Conservation (phyloP, 2,329 filamentous ascomycete species). For the Pseudogymnoascus destructans region DNA sequence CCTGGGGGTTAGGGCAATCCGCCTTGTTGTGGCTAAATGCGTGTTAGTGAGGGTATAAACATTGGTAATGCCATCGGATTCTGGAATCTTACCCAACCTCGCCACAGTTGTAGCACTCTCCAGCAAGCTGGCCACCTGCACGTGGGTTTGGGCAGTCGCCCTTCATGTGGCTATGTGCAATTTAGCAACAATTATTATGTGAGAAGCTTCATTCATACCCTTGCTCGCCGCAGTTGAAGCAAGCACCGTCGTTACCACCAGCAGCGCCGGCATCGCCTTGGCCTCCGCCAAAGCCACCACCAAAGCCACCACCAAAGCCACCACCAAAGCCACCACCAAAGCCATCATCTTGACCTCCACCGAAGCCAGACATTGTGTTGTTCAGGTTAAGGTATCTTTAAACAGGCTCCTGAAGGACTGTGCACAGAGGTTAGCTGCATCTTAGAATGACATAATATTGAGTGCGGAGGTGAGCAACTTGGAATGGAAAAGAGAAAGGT, state of each 20-base stretch:
- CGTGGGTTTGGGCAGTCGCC: constrained; percentile 19
- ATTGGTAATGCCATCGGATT: constrained; percentile 25
- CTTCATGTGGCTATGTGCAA: constrained; percentile 13
- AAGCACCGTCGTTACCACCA: constrained; percentile 32
- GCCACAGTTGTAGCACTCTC: constrained; percentile 41
- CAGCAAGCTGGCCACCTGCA: constrained; percentile 16
- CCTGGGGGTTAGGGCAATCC: constrained; percentile 45
- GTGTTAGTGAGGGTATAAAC: constrained; percentile 10
- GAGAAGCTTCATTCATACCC: constrained; percentile 28
- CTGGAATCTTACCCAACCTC: constrained; percentile 38
- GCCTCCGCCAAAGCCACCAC: constrained; percentile 9
- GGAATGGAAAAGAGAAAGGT: neutral
- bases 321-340: constrained; percentile 9
- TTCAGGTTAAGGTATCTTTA: neutral
- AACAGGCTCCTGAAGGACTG: neutral
- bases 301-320: constrained; percentile 12
- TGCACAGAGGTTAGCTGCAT: neutral
- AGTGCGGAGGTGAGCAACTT: neutral
- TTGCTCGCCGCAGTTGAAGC: constrained; percentile 46
- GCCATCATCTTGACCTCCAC: no score
- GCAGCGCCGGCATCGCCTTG: constrained; percentile 10
- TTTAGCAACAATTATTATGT: neutral
- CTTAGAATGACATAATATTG: neutral
- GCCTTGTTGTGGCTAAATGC: constrained; percentile 43
- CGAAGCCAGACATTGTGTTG: neutral